phyloP scores from a whole-genome alignment of 345 rosid genomes.

The Syzygium aromaticum region DNA sequence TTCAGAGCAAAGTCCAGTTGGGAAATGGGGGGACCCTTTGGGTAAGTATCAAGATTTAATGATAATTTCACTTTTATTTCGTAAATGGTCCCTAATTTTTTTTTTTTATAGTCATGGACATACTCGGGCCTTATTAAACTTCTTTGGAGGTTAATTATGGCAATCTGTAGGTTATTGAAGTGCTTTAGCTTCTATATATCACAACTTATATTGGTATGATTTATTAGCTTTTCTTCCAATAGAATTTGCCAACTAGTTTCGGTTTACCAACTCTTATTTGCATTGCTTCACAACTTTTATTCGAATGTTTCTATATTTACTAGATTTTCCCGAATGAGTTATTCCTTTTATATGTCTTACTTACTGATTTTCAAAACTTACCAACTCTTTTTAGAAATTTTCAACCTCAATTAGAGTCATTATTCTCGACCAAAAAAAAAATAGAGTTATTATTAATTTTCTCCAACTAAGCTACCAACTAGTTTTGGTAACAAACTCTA shows the following conservation, averaged over 20 bases:
- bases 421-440: too few relatives aligned
- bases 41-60: conserved; percentile 14
- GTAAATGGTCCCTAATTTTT: not conserved
- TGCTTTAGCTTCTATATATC: not conserved
- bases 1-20: conserved; percentile 49
- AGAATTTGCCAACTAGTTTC: not conserved
- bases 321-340: not conserved
- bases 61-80: not conserved
- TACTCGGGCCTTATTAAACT: not conserved
- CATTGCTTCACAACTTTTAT: not conserved
- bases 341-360: not conserved
- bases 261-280: too few relatives aligned
- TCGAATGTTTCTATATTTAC: not conserved
- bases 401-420: not conserved
- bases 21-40: conserved; percentile 51
- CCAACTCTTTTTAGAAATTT: too few relatives aligned
- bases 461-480: not conserved
- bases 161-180: not conserved
- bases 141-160: not conserved
- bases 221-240: not conserved
- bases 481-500: not conserved
- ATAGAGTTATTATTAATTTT: not conserved
- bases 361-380: not conserved
- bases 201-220: too few relatives aligned
- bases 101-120: not conserved